Evolutionary conservation across 2,329 filamentous ascomycete species (phyloP).

Genomic region (Calonectria hawksworthii): DNA sequence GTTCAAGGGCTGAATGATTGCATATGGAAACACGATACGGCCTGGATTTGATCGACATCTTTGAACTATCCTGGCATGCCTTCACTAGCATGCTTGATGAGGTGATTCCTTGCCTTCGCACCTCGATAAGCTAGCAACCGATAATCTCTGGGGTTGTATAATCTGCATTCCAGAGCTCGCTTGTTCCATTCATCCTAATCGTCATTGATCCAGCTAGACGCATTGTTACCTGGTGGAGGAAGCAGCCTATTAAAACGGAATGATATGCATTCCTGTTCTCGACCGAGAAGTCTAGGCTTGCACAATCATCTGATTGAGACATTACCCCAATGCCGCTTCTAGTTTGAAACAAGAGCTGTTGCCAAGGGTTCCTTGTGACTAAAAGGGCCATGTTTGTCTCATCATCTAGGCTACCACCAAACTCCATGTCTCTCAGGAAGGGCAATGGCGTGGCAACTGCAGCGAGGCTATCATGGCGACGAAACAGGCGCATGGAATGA

Average conservation of each 20-base stretch:
- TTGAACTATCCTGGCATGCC: background rate
- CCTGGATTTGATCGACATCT: too few relatives aligned
- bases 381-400: background rate
- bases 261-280: background rate
- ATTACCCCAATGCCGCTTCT: background rate
- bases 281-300: background rate
- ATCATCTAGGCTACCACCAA: background rate
- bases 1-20: background rate
- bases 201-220: background rate
- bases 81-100: background rate
- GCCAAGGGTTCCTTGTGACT: background rate
- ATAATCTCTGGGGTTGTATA: background rate
- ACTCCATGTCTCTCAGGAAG: background rate
- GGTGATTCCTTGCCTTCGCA: background rate
- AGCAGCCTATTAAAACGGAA: background rate
- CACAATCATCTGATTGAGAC: background rate
- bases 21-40: background rate
- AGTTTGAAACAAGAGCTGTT: background rate
- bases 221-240: background rate
- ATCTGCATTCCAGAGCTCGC: background rate
- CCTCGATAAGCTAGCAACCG: background rate
- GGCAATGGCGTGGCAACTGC: background rate
- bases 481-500: background rate
- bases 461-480: background rate
- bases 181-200: background rate